These are phyloP conservation scores for Triangularia verruculosa DNA, from an alignment of 2,329 filamentous ascomycete species.

Conservation along the genomic window DNA sequence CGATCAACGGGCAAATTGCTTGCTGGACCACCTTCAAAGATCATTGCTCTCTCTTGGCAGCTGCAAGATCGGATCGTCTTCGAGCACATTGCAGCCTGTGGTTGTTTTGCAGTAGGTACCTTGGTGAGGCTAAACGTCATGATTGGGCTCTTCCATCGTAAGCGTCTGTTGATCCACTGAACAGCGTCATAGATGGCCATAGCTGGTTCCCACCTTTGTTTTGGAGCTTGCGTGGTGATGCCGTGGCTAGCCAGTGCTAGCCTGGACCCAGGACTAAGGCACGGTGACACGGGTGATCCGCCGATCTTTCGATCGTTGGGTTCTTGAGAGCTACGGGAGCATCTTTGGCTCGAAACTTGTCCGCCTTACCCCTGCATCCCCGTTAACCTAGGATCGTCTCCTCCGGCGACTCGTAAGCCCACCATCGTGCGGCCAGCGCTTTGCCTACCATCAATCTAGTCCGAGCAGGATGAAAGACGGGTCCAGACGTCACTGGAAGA, in stretches of 20 bases:
- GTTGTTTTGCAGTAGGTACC: not conserved
- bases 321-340: not conserved
- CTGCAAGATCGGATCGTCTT: not conserved
- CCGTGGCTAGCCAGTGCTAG: not conserved
- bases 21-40: not conserved
- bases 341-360: not conserved
- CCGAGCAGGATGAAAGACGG: not conserved
- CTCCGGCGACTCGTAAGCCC: slow-evolving; percentile 1
- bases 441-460: not conserved
- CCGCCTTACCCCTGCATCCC: not conserved
- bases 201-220: not conserved
- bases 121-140: not conserved
- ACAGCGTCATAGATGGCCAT: not conserved
- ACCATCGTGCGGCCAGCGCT: not conserved
- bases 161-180: not conserved
- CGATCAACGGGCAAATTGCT: not conserved
- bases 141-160: not conserved
- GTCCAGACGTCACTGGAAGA: not conserved
- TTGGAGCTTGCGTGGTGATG: not conserved
- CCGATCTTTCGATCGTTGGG: slow-evolving; percentile 1
- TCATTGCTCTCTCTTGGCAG: not conserved
- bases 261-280: not conserved
- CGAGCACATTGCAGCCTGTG: not conserved
- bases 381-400: not conserved
- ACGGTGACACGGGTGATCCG: not conserved